Evolutionary conservation across 106 monocot genomes (phyloP).

Genomic region (Dioscorea alata): DNA sequence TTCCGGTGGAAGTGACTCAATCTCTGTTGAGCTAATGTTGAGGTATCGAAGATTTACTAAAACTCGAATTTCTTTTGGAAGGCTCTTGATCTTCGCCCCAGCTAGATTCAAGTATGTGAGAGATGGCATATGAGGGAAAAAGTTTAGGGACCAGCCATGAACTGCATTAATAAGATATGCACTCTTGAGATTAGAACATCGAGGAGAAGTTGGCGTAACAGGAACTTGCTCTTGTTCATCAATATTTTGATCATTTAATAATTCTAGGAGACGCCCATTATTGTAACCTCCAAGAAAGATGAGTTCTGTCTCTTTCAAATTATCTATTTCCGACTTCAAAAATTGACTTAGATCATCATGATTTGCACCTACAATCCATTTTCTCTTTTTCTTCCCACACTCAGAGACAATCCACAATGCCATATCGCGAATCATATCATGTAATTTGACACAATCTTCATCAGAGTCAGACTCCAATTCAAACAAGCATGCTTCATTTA

Average conservation of each 20-base stretch:
- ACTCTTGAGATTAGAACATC: background rate
- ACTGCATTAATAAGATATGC: too few relatives aligned
- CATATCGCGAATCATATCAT: constrained; percentile 1
- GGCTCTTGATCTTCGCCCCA: background rate
- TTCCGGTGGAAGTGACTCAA: constrained; percentile 8
- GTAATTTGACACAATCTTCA: constrained; percentile 13
- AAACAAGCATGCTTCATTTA: constrained; percentile 13
- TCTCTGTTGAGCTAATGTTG: too few relatives aligned
- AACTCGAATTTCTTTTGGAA: too few relatives aligned
- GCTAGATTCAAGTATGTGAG: constrained; percentile 25
- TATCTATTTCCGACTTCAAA: too few relatives aligned
- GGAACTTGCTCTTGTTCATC: background rate
- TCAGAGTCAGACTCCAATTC: background rate
- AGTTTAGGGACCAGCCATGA: too few relatives aligned
- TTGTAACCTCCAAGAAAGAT: too few relatives aligned
- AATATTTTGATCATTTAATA: background rate
- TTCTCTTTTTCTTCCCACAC: constrained; percentile 1
- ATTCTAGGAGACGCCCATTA: too few relatives aligned
- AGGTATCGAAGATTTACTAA: too few relatives aligned
- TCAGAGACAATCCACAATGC: constrained; percentile 20
- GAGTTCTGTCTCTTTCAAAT: too few relatives aligned
- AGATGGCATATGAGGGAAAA: background rate
- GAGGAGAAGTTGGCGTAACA: background rate
- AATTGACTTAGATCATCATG: too few relatives aligned
- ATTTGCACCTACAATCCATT: constrained; percentile 1